Evolutionary conservation across 331 rosid species (phyloP), one percentile per base, ranked within the genome.

Genomic region (Malus hybrid): DNA sequence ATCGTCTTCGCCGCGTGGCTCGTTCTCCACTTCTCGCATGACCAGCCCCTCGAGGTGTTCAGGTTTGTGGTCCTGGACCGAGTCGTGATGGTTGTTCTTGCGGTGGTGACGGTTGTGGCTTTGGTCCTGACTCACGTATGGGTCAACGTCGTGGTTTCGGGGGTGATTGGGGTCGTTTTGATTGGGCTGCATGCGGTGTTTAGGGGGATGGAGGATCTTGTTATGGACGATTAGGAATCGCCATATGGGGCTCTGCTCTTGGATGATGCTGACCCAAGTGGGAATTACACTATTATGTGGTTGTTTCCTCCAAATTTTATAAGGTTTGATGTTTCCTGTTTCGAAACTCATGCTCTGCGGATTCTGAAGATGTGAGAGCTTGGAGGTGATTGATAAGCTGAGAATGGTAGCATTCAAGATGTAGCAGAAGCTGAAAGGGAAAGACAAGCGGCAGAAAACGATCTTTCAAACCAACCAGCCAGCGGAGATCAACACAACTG

Each of bases 21-120:
- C 83, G 80, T 84, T 62, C 81, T 89, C 82, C 87, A 79, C 88
- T 84, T 89, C 85, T 63, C 86, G 5, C 86, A 90, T 33, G 90
- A 84, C 26, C 78, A 84, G 39, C 86, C 90, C 0, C 64, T 88
- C 42, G 4, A 22, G 15, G 4, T 88, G 20, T 79, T 76, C 60
- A 85, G 87, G 57, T 64, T 82, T 22, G 48, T 64, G 5, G 29
- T 86, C 19, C 80, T 55, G 8, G 88, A 88, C 19, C 77, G 83
- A 2, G 50, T 66, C 24, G 83, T 84, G 20, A 74, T 72, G 34
- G 63, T 44, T 2, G 50, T 36, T 10, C 84, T 87, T 2, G 84
- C 75, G 3, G 5, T 83, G 20, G 61, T 84, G 26, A 83, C 86
- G 19, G 22, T 86, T 2, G 77, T 86, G 36, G 85, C 85, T 22